Evolutionary conservation across 1,284 basidiomycete species (phyloP), one percentile per base, ranked within the genome.

Genomic region (Trametes pubescens): DNA sequence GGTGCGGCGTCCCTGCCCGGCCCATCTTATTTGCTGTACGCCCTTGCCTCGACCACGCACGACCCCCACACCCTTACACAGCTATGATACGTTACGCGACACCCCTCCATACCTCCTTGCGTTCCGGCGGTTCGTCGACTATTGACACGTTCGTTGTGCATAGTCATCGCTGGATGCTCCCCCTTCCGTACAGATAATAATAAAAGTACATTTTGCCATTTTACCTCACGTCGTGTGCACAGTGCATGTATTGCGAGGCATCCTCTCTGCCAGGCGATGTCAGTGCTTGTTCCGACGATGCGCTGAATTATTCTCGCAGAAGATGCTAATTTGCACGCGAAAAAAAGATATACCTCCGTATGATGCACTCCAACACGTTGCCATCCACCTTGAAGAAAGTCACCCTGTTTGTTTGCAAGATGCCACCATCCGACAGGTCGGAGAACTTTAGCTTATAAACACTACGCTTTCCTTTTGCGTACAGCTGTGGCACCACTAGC

Each of bases 31-130:
- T 44, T 40, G n/a, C 51, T 51, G 54, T 57, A 51, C 32, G 40
- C 37, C 35, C 51, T 53, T 40, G 11, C 51, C 52, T 8, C 57
- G 40, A n/a, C 8, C 59, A 46, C 54, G 11, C 44, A 43, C 24
- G 18, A 10, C 14, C 46, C 58, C 35, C 37, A 57, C 62, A 32
- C 54, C 60, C 53, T 67, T 59, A 62, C 59, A 24, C 37, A 49
- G 54, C 59, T 66, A 68, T 64, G 67, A 68, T 68, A 68, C 62
- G 64, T 68, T 66, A 68, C 67, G 67, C 67, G 67, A 68, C 60
- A 68, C 67, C 67, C 35, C 32, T 59, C 58, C 54, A 59, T 59
- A 65, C 64, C 63, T 54, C 52, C 51, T 48, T 63, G 61, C 57
- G 56, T 24, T 55, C 56, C 56, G 38, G 66, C 66, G 47, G 58